phyloP scores from a whole-genome alignment of 805 yeast genomes.

The Saccharomycopsis guyanensis region DNA sequence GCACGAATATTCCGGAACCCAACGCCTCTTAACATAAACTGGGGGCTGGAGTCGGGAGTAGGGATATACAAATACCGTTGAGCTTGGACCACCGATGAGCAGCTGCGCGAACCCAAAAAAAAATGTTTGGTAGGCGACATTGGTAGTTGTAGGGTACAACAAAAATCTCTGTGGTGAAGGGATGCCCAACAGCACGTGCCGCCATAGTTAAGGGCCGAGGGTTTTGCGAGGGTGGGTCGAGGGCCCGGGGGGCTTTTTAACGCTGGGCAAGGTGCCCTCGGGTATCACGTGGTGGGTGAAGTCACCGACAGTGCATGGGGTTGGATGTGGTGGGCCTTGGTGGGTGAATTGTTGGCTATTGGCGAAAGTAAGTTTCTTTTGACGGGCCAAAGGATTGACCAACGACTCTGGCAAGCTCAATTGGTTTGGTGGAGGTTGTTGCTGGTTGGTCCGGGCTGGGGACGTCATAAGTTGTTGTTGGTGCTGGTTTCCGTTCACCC shows the following conservation, averaged over 20 bases:
- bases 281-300: neutral
- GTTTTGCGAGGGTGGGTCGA: neutral
- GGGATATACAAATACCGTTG: neutral
- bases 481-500: neutral
- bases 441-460: too few species aligned
- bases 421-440: too few species aligned
- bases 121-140: neutral
- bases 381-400: too few species aligned
- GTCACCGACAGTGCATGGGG: neutral
- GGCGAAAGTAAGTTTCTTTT: too few species aligned
- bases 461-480: too few species aligned
- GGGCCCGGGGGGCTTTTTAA: too few species aligned
- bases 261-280: too few species aligned
- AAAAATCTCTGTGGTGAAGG: neutral
- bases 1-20: neutral
- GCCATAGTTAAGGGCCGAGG: conserved; percentile 2
- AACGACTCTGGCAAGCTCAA: too few species aligned
- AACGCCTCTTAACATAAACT: neutral
- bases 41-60: neutral
- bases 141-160: neutral
- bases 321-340: too few species aligned
- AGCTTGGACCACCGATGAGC: neutral
- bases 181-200: conserved; percentile 7
- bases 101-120: neutral
- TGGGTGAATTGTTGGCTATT: too few species aligned